A percentile compares a stretch with the other conserved stretches of the same genome.
Conservation (phyloP, 2,329 filamentous ascomycete species). For the Pestalotiopsis sp. region DNA sequence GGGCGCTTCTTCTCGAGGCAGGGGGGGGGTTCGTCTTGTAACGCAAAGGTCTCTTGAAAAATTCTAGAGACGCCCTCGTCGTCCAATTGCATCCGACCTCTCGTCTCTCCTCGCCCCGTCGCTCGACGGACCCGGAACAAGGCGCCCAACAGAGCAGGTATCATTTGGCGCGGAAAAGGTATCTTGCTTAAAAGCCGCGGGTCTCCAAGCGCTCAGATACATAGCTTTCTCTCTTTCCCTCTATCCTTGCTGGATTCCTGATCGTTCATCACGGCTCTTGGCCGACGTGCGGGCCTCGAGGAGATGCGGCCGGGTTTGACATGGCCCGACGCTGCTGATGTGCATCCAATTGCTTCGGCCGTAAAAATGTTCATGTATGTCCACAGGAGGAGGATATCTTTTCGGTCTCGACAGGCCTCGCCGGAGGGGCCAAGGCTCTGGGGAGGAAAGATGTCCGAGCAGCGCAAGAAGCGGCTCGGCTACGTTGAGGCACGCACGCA, state of each 20-base stretch:
- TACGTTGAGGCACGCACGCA: too few relatives aligned
- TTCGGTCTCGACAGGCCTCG: too few relatives aligned
- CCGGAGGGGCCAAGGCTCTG: too few relatives aligned
- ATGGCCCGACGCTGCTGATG: too few relatives aligned
- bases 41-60: not conserved
- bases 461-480: too few relatives aligned
- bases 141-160: constrained; percentile 5
- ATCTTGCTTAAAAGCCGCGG: not conserved
- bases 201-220: not conserved
- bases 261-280: too few relatives aligned
- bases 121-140: not conserved
- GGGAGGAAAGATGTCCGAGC: too few relatives aligned
- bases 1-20: not conserved
- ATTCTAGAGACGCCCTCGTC: not conserved
- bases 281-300: too few relatives aligned
- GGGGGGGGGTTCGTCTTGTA: not conserved
- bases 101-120: not conserved
- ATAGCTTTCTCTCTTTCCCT: not conserved
- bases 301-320: too few relatives aligned
- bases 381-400: too few relatives aligned
- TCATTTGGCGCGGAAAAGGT: not conserved
- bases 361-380: too few relatives aligned
- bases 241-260: not conserved
- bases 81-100: not conserved
- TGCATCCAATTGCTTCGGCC: too few relatives aligned